These are phyloP conservation scores for Tolypocladium capitatum DNA, from an alignment of 2,329 filamentous ascomycete genomes.

Conservation along the genomic window DNA sequence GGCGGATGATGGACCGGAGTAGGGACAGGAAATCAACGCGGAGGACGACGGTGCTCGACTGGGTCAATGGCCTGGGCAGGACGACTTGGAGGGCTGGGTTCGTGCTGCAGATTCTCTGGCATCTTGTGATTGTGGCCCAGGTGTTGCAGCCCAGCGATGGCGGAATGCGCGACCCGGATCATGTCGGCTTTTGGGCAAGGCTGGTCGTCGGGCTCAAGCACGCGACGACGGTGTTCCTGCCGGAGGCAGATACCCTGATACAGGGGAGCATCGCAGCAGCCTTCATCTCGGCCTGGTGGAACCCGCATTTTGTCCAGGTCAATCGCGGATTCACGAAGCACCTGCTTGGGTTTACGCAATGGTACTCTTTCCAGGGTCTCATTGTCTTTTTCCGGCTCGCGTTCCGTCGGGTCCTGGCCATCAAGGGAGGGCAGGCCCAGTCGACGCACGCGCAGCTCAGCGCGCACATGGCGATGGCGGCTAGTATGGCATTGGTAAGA, in stretches of 20 bases:
- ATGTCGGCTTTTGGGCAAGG: constrained; percentile 6
- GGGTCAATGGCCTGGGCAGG: constrained; percentile 26
- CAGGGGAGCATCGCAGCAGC: constrained; percentile 35
- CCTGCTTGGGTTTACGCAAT: constrained; percentile 46
- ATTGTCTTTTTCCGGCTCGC: constrained; percentile 41
- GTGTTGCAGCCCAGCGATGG: constrained; percentile 14
- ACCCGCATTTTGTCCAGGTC: constrained; percentile 49
- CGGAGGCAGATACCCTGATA: constrained; percentile 26
- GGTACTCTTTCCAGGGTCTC: constrained; percentile 53
- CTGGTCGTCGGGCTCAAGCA: constrained; percentile 6
- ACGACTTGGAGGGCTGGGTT: constrained; percentile 36
- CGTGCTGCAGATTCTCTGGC: constrained; percentile 36
- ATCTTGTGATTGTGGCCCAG: constrained; percentile 20
- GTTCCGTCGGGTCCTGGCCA: constrained; percentile 28
- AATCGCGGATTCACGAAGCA: constrained; percentile 46
- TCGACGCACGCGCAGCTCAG: constrained; percentile 29
- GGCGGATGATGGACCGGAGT: constrained; percentile 59
- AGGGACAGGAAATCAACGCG: constrained; percentile 20
- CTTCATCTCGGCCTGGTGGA: constrained; percentile 51
- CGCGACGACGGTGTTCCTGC: constrained; percentile 20
- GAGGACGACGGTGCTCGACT: constrained; percentile 26
- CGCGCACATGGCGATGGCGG: constrained; percentile 41
- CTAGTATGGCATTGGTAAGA: constrained; percentile 41
- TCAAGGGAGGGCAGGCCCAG: constrained; percentile 23
- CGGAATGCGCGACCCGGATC: constrained; percentile 22